Percentiles rank a stretch among this genome's conserved stretches.
Evolutionary conservation across 148 eudicot genomes (phyloP).

Genomic region (Cornus suecica): DNA sequence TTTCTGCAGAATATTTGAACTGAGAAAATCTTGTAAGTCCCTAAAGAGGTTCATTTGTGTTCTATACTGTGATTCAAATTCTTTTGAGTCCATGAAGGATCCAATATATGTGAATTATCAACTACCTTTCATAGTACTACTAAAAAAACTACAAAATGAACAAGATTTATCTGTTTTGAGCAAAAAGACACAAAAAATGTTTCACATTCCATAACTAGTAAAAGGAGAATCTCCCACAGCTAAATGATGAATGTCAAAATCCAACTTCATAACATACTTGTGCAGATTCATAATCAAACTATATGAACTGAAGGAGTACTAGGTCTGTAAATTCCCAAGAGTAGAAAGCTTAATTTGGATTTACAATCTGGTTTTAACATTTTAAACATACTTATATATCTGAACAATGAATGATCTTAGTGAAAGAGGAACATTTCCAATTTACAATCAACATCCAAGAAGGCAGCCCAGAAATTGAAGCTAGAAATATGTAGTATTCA

Average conservation of each 20-base stretch:
- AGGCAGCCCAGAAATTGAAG: background rate
- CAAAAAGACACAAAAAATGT: background rate
- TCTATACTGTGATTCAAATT: background rate
- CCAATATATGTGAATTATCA: background rate
- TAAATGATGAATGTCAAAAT: background rate
- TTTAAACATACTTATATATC: background rate
- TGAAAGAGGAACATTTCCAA: background rate
- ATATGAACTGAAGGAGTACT: slow-evolving; percentile 28
- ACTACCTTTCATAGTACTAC: background rate
- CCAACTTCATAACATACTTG: background rate
- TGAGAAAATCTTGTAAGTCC: background rate
- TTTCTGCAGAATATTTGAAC: background rate
- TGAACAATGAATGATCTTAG: background rate
- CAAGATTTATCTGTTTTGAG: background rate
- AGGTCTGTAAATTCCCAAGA: slow-evolving; percentile 17
- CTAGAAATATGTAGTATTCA: background rate
- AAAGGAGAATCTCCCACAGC: background rate
- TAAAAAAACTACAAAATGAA: background rate
- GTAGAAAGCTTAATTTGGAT: background rate
- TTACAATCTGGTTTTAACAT: background rate
- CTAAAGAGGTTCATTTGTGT: background rate
- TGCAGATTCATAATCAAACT: slow-evolving; percentile 48
- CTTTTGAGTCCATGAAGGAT: background rate
- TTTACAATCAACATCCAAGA: background rate
- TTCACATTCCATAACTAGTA: background rate